Evolutionary conservation across 1,284 basidiomycete species (phyloP).

Genomic region (Anthracocystis panici-leucophaei): DNA sequence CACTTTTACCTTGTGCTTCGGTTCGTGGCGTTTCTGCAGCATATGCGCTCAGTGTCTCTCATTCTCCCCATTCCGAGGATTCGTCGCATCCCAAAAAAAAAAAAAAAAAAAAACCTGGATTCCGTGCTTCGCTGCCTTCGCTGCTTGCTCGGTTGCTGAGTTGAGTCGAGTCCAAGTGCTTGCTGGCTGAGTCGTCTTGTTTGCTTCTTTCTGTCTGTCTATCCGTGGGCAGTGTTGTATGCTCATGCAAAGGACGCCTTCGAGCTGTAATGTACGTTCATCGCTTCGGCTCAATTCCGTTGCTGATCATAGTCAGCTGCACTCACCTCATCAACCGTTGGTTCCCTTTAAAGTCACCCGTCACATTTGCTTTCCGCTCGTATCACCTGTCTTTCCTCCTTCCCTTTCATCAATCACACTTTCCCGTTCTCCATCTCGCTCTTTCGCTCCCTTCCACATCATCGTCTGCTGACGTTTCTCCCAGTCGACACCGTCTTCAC

Average conservation of each 20-base stretch:
- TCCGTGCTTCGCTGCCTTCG: neutral
- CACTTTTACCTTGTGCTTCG: neutral
- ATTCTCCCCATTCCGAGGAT: neutral
- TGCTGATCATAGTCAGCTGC: neutral
- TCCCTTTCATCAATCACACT: constrained; percentile 1
- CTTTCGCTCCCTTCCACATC: neutral
- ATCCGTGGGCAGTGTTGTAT: too few relatives aligned
- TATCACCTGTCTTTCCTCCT: neutral
- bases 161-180: neutral
- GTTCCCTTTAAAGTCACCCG: constrained; percentile 9
- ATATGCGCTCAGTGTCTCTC: neutral
- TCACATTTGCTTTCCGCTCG: too few relatives aligned
- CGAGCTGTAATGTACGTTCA: too few relatives aligned
- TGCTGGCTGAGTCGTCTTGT: too few relatives aligned
- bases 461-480: neutral
- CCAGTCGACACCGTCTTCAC: neutral
- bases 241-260: too few relatives aligned
- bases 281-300: neutral
- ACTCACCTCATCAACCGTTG: neutral
- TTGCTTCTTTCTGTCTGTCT: too few relatives aligned
- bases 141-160: constrained; percentile 1
- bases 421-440: neutral
- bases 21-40: constrained; percentile 1
- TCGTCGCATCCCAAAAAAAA: neutral
- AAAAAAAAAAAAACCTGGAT: too few relatives aligned